These are phyloP conservation scores for Mortierella sp. DNA, from an alignment of 371 early-diverging fungal species.

Conservation along the genomic window DNA sequence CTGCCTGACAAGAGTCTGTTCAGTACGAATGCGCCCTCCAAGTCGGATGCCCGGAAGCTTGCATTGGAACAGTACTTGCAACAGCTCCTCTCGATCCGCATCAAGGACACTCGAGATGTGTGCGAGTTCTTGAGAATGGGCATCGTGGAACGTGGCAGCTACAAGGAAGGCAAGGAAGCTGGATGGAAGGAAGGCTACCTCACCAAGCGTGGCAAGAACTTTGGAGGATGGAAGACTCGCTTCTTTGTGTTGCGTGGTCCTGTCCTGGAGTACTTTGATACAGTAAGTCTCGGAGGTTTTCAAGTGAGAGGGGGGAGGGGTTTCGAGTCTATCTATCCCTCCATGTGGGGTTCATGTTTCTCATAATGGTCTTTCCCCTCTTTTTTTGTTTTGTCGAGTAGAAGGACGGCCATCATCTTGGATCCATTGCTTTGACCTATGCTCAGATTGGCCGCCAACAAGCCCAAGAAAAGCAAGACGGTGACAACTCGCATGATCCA, in stretches of 20 bases:
- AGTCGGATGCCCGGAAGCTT: conserved; percentile 74
- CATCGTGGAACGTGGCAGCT: conserved; percentile 59
- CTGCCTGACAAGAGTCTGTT: conserved; percentile 85
- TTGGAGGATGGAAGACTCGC: conserved; percentile 87
- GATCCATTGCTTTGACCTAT: conserved; percentile 61
- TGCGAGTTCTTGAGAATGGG: conserved; percentile 81
- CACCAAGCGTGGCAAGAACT: conserved; percentile 85
- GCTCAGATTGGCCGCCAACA: conserved; percentile 67
- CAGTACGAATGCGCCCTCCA: conserved; percentile 71
- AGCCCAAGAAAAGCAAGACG: conserved; percentile 44
- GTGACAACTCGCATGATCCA: conserved; percentile 30
- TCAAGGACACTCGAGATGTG: conserved; percentile 74
- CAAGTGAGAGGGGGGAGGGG: too few relatives aligned
- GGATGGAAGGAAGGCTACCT: conserved; percentile 84
- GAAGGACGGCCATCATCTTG: conserved; percentile 68
- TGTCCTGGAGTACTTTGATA: conserved; percentile 81
- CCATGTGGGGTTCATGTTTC: not conserved
- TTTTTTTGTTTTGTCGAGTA: conserved; percentile 26
- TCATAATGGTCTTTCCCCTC: not conserved
- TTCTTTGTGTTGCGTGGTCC: conserved; percentile 74
- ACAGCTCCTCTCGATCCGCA: conserved; percentile 66
- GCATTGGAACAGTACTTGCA: conserved; percentile 85
- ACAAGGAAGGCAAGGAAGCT: conserved; percentile 14
- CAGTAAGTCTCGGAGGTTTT: conserved; percentile 60
- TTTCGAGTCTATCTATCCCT: too few relatives aligned